Evolutionary conservation across 2,329 filamentous ascomycete species (phyloP), one percentile per base, ranked within the genome.

Genomic region (Colletotrichum chrysophilum): DNA sequence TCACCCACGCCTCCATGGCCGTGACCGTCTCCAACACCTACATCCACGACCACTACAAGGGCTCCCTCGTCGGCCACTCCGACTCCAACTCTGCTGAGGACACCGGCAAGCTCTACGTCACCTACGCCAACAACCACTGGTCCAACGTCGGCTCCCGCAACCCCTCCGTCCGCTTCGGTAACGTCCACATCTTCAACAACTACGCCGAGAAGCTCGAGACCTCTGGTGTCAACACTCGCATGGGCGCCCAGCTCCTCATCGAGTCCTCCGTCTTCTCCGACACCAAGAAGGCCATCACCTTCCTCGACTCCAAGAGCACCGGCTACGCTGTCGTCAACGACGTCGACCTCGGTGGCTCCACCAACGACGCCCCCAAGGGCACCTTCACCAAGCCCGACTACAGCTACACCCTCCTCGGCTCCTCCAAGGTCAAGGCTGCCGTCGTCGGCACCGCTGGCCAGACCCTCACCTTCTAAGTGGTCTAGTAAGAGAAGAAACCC

Each of bases 121-220:
- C 93, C 71, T 93, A 92, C 82, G 88, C 89, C 84, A 90, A 93
- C 87, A 94, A 94, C 89, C 87, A 90, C 86, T 94, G 88, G 88
- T 80, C 81, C 78, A 93, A 93, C 86, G 83, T 93, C 81, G 91
- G 93, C 87, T 92, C 90, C 9, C 92, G 93, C 71, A 86, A 85
- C 1, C 93, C 93, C 6, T 91, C 89, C 5, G 81, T 93, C 82
- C 91, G 92, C 78, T 94, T 94, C 85, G 93, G 92, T 32, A 93
- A 90, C 56, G 90, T 79, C 77, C 93, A 94, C 84, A 82, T 88
- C 80, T 87, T 80, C 66, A 91, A 88, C 86, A 92, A 90, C 87
- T 81, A 80, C 78, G 88, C 86, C 83, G 86, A 85, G 81, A 82
- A 83, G 78, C 79, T 87, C 77, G 81, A 84, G 66, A 77, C 68